These are phyloP conservation scores for Chimonanthus praecox DNA, from an alignment of 164 flowering plant species.

Conservation along the genomic window DNA sequence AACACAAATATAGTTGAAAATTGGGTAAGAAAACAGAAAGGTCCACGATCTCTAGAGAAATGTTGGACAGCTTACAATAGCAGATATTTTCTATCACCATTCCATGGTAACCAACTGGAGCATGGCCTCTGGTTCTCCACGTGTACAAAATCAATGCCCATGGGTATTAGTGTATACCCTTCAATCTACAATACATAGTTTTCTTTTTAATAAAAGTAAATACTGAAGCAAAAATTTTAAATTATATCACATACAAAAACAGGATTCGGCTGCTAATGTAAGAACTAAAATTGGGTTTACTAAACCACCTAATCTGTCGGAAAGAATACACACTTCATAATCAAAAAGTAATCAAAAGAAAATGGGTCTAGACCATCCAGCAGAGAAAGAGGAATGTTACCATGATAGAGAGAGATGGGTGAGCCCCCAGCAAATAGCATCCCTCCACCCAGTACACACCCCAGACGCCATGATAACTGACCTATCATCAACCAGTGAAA, in stretches of 20 bases:
- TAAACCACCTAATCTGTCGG: background rate
- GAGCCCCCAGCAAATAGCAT: slow-evolving; percentile 73
- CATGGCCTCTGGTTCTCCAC: background rate
- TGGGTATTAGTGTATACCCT: background rate
- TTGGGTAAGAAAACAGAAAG: too few species aligned
- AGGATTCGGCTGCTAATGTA: background rate
- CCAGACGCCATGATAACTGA: slow-evolving; percentile 73
- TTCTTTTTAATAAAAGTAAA: background rate
- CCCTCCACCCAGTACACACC: slow-evolving; percentile 96
- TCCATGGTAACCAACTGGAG: background rate
- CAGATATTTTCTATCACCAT: too few species aligned
- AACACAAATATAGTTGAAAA: too few species aligned
- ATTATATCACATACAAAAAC: background rate
- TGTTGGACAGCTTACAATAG: too few species aligned
- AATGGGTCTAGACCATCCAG: too few species aligned
- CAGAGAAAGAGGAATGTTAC: slow-evolving; percentile 29
- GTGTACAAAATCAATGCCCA: background rate
- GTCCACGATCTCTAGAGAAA: too few species aligned
- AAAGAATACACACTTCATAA: background rate
- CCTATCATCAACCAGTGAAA: slow-evolving; percentile 78
- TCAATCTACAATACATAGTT: background rate
- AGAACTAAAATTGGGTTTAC: background rate
- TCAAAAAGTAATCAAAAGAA: background rate
- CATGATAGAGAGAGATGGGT: slow-evolving; percentile 75
- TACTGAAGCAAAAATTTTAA: background rate